Base-by-base conservation (phyloP, 2,329 filamentous ascomycete species). In the Gyromitra esculenta region DNA sequence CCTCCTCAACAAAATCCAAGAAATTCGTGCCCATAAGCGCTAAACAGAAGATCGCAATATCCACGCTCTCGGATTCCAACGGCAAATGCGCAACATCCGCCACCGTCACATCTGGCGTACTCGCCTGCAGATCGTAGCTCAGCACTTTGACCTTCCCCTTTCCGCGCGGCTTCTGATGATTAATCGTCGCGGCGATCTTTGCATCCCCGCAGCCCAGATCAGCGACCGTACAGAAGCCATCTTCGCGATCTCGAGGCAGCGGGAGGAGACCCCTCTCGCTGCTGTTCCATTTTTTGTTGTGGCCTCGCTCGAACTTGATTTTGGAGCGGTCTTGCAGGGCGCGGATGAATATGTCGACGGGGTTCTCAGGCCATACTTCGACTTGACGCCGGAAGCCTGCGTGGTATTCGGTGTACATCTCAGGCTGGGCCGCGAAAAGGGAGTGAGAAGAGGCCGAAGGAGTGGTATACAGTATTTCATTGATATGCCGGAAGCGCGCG, bases 1-100 rank as follows among this genome's bases (percentile, higher is more conserved):
- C 95, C 85, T 99, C 96, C 84, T 98, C 96, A 81, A 99, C 89
- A 83, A 99, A 98, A 81, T 93, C 91, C 68, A 97, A 88, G 95
- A 96, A 99, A 85, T 99, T 99, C 71, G 96, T 99, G 82, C 96
- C 96, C 96, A 99, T 99, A 75, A 99, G 89, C 64, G 95, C 96
- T 41, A 99, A 88, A 84, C 96, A 99, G 86, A 98, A 98, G 80
- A 99, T 91, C 63, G 92, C 92, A 4, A 99, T 87, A 83, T 99
- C 94, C 77, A 94, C 90, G 77, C 88, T 90, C 57, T 89, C 91
- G 80, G 94, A 90, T 4, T 86, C 86, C 0, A 97, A 85, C 0
- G 95, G 95, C 1, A 99, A 86, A 76, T 91, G 88, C 39, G 94
- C 91, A 67, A 98, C 96, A 84, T 99, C 96, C 13, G 96, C 94